Evolutionary conservation across 495 filamentous ascomycete genomes (phyloP).

Genomic region (Neohortaea acidophila): DNA sequence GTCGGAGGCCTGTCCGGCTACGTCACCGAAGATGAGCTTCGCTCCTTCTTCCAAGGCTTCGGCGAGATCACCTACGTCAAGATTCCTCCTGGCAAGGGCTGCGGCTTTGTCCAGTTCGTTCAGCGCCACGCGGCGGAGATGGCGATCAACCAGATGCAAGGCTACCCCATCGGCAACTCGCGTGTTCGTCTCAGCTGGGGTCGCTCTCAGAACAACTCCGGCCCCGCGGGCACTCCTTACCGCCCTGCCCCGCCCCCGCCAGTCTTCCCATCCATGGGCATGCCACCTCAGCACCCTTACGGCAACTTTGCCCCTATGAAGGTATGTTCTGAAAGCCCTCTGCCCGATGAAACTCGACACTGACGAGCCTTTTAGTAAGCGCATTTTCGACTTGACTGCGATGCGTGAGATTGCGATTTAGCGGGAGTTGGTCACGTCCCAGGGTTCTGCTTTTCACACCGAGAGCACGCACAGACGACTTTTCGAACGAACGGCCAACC

Average conservation of each 20-base stretch:
- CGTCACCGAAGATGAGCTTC: constrained; percentile 96
- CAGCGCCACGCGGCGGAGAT: constrained; percentile 98
- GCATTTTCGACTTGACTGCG: constrained; percentile 1
- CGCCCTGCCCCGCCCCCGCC: constrained; percentile 81
- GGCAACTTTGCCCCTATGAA: constrained; percentile 61
- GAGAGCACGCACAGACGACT: too few relatives aligned
- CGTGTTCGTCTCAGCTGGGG: constrained; percentile 95
- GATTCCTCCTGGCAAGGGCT: constrained; percentile 98
- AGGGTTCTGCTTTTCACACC: background rate
- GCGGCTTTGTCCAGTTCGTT: constrained; percentile 97
- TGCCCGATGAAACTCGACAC: background rate
- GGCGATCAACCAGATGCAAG: constrained; percentile 99
- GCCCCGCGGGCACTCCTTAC: constrained; percentile 91
- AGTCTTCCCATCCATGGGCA: constrained; percentile 70
- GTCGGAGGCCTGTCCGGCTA: constrained; percentile 96
- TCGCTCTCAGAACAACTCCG: constrained; percentile 97
- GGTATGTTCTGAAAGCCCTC: constrained; percentile 33
- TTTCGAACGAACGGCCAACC: too few relatives aligned
- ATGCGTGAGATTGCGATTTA: constrained; percentile 8
- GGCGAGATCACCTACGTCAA: constrained; percentile 99
- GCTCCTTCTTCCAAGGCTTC: constrained; percentile 99
- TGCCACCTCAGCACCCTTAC: constrained; percentile 52
- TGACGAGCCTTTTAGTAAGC: constrained; percentile 5
- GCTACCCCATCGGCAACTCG: constrained; percentile 97
- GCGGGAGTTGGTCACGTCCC: constrained; percentile 8